These are phyloP conservation scores for Funneliformis geosporum DNA, from an alignment of 192 early-diverging fungal species.

Conservation along the genomic window DNA sequence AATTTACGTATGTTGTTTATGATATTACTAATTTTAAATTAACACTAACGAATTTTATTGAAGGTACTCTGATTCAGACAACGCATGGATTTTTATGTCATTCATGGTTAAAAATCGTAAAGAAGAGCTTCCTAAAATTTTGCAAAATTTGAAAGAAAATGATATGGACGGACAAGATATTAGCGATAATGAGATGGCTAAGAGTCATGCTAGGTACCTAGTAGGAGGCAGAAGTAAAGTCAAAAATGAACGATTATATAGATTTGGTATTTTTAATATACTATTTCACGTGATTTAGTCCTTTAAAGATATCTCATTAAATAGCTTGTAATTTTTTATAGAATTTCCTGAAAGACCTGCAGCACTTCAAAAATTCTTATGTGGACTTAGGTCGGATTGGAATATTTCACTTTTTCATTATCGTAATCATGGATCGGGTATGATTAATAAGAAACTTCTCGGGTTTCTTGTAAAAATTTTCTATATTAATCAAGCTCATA, in stretches of 20 bases:
- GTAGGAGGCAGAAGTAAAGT: slow-evolving; percentile 82
- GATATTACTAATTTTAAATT: neutral
- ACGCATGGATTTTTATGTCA: slow-evolving; percentile 89
- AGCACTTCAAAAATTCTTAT: slow-evolving; percentile 84
- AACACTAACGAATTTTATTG: slow-evolving; percentile 21
- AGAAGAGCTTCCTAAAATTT: slow-evolving; percentile 69
- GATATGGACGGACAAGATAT: slow-evolving; percentile 82
- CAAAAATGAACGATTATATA: slow-evolving; percentile 84
- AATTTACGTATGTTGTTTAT: neutral
- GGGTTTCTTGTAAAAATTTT: neutral
- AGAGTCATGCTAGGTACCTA: slow-evolving; percentile 93
- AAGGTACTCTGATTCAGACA: slow-evolving; percentile 72
- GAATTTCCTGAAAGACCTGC: slow-evolving; percentile 96
- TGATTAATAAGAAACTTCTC: neutral
- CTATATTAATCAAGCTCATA: neutral
- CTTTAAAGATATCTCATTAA: neutral
- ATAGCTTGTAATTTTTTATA: neutral
- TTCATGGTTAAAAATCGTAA: slow-evolving; percentile 77
- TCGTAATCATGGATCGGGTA: slow-evolving; percentile 85
- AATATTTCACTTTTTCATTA: slow-evolving; percentile 95
- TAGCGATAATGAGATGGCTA: slow-evolving; percentile 92
- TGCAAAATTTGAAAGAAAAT: slow-evolving; percentile 55
- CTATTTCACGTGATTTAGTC: neutral
- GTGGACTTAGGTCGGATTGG: slow-evolving; percentile 64
- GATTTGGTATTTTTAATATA: slow-evolving; percentile 62